phyloP scores from a whole-genome alignment of 495 filamentous ascomycete genomes.

The Xylaria flabelliformis region DNA sequence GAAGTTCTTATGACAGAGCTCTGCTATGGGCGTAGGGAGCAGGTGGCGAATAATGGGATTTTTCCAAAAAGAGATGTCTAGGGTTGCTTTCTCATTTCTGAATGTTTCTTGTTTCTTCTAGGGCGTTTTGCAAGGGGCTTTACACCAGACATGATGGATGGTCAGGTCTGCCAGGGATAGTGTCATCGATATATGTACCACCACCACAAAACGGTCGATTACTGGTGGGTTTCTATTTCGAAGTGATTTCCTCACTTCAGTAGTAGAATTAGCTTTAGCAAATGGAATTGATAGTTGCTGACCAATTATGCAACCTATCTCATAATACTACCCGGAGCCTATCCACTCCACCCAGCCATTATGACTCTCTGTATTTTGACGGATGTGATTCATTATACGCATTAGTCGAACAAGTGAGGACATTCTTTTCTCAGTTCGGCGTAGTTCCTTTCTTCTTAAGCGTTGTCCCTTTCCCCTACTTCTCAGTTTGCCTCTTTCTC shows the following conservation, averaged over 20 bases:
- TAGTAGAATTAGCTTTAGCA: background rate
- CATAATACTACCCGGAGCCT: background rate
- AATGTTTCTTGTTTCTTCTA: conserved; percentile 15
- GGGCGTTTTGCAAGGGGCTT: conserved; percentile 21
- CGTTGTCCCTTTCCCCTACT: background rate
- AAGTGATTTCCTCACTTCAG: background rate
- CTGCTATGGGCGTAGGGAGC: conserved; percentile 8
- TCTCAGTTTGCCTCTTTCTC: background rate
- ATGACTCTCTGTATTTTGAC: background rate
- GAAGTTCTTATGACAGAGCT: background rate
- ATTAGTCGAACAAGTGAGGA: background rate
- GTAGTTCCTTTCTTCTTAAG: too few species aligned
- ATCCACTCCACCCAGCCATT: background rate
- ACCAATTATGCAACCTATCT: background rate
- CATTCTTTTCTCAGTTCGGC: background rate
- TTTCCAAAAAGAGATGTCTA: background rate
- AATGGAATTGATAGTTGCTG: background rate
- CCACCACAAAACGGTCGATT: conserved; percentile 3
- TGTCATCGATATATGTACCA: conserved; percentile 26
- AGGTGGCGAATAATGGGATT: conserved; percentile 18
- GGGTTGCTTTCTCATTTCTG: background rate
- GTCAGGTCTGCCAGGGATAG: conserved; percentile 3
- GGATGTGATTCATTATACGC: background rate
- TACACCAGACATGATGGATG: conserved; percentile 17
- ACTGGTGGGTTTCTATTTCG: background rate